Evolutionary conservation across 1,139 yeast species (phyloP).

Genomic region (Yamadazyma friedrichii): DNA sequence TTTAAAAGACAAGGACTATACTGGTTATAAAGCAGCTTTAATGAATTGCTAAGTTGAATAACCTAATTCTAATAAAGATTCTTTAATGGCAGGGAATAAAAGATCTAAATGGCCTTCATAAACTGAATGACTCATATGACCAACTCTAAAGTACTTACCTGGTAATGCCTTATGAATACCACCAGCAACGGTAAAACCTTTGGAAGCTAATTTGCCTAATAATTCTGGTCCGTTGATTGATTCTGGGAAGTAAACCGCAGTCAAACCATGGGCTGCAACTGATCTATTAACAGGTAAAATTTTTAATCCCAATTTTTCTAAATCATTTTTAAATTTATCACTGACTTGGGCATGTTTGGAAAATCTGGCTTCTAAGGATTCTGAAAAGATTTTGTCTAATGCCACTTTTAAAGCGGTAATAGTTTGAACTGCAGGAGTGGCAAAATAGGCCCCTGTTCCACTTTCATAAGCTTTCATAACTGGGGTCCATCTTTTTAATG

Average conservation of each 20-base stretch:
- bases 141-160: constrained; percentile 85
- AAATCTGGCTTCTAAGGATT: constrained; percentile 61
- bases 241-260: constrained; percentile 84
- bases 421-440: constrained; percentile 90
- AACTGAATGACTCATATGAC: constrained; percentile 81
- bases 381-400: constrained; percentile 65
- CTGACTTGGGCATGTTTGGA: constrained; percentile 64
- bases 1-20: too few species aligned
- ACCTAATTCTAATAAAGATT: constrained; percentile 33
- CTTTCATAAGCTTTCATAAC: constrained; percentile 84
- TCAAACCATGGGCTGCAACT: constrained; percentile 82
- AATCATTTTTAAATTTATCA: constrained; percentile 58
- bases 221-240: constrained; percentile 68
- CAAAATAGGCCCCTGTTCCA: constrained; percentile 83
- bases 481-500: constrained; percentile 84
- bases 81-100: constrained; percentile 36
- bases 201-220: constrained; percentile 49
- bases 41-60: constrained; percentile 7
- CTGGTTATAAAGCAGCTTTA: background rate
- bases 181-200: constrained; percentile 84
- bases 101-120: constrained; percentile 43
- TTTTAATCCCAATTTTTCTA: constrained; percentile 60
- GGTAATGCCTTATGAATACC: constrained; percentile 85
- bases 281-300: constrained; percentile 61
- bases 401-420: constrained; percentile 80